These are phyloP conservation scores for Agrocybe pediades DNA, from an alignment of 768 basidiomycete species.

Conservation along the genomic window DNA sequence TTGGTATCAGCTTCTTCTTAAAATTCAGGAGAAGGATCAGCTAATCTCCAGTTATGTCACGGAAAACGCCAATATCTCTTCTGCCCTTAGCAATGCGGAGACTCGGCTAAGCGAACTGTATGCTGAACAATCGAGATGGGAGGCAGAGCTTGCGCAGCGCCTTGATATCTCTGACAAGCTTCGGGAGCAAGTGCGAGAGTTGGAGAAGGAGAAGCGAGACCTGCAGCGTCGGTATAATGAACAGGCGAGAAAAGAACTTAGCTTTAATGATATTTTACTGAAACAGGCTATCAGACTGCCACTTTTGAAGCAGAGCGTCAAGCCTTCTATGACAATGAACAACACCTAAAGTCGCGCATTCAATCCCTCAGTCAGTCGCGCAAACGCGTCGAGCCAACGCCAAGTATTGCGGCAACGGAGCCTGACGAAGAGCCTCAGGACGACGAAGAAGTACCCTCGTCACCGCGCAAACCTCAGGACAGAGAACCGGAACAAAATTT, in stretches of 20 bases:
- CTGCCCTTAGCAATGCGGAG: slow-evolving; percentile 69
- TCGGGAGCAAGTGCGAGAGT: slow-evolving; percentile 74
- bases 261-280: slow-evolving; percentile 16
- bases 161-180: slow-evolving; percentile 86
- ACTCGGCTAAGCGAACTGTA: slow-evolving; percentile 78
- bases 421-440: slow-evolving; percentile 5
- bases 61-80: slow-evolving; percentile 67
- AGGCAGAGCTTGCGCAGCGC: slow-evolving; percentile 78
- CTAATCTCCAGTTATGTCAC: slow-evolving; percentile 57
- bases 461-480: slow-evolving; percentile 11
- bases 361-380: slow-evolving; percentile 73
- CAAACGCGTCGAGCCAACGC: slow-evolving; percentile 47
- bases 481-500: slow-evolving; percentile 41
- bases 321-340: slow-evolving; percentile 90
- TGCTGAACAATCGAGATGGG: slow-evolving; percentile 78
- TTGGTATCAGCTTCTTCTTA: slow-evolving; percentile 62
- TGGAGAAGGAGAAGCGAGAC: slow-evolving; percentile 90
- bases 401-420: background rate
- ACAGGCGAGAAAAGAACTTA: slow-evolving; percentile 53
- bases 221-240: slow-evolving; percentile 83
- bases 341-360: slow-evolving; percentile 90
- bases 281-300: slow-evolving; percentile 51
- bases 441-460: slow-evolving; percentile 21
- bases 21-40: slow-evolving; percentile 79
- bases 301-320: slow-evolving; percentile 93